Conservation (phyloP, 2,329 filamentous ascomycete genomes). For the Ophiosphaerella narmari region DNA sequence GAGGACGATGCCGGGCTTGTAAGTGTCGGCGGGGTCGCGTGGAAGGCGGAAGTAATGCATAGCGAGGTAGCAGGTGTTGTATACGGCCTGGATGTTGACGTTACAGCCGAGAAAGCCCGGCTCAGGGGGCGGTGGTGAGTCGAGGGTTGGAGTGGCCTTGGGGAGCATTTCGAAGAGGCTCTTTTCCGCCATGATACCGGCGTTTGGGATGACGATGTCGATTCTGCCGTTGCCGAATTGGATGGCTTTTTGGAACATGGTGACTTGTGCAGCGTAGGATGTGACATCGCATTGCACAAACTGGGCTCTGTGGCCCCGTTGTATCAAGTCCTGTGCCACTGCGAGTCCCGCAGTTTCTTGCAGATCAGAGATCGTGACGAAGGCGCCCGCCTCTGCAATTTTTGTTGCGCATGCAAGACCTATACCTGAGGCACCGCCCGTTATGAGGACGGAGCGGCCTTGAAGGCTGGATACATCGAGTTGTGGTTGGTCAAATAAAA, state of each 20-base stretch:
- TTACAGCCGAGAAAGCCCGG: conserved; percentile 20
- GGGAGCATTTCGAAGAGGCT: conserved; percentile 31
- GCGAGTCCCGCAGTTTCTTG: conserved; percentile 16
- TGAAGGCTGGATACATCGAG: conserved; percentile 21
- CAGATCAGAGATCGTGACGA: conserved; percentile 32
- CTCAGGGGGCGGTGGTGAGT: conserved; percentile 21
- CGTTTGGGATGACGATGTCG: conserved; percentile 38
- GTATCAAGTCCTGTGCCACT: conserved; percentile 12
- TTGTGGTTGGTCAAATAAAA: conserved; percentile 3
- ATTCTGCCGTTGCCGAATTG: conserved; percentile 27
- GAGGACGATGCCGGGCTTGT: conserved; percentile 26
- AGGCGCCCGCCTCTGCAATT: conserved; percentile 25
- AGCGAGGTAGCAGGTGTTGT: conserved; percentile 32
- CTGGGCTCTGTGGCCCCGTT: conserved; percentile 24
- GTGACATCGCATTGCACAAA: conserved; percentile 40
- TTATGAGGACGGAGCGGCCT: conserved; percentile 28
- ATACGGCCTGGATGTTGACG: conserved; percentile 29
- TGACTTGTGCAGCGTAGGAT: conserved; percentile 31
- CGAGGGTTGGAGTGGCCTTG: conserved; percentile 6
- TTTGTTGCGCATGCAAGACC: conserved; percentile 26
- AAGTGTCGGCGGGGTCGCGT: conserved; percentile 8
- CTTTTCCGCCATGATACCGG: conserved; percentile 32
- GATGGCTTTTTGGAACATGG: conserved; percentile 38
- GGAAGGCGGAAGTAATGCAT: conserved; percentile 32
- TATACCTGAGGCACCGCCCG: conserved; percentile 33